A percentile compares a stretch with the other conserved stretches of the same genome.
Evolutionary conservation across 2,329 filamentous ascomycete species (phyloP).

Genomic region (Aquanectria penicillioides): DNA sequence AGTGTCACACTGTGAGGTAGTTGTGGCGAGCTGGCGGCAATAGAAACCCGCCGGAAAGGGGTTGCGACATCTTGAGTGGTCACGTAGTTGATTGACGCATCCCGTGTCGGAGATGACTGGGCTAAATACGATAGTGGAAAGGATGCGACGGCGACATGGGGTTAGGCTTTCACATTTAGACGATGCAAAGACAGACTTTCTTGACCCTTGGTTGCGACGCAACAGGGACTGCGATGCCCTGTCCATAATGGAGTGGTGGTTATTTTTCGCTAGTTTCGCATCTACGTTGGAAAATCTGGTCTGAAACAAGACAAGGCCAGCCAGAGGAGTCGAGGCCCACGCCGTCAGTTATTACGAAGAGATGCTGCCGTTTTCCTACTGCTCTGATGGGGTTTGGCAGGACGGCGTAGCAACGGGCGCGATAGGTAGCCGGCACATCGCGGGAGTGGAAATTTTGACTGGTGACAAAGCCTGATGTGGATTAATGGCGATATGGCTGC

Average conservation of each 20-base stretch:
- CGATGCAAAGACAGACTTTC: background rate
- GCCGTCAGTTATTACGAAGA: too few relatives aligned
- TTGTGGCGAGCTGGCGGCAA: background rate
- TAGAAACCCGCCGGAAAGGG: too few relatives aligned
- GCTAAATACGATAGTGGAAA: background rate
- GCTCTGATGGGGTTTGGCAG: too few relatives aligned
- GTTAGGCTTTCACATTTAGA: background rate
- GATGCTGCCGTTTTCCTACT: too few relatives aligned
- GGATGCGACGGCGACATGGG: background rate
- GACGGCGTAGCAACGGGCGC: too few relatives aligned
- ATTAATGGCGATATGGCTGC: background rate
- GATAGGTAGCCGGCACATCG: too few relatives aligned
- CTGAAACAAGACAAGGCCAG: background rate
- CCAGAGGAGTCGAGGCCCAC: background rate
- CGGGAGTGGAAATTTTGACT: background rate
- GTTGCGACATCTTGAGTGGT: too few relatives aligned
- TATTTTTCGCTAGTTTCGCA: background rate
- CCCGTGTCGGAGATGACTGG: background rate
- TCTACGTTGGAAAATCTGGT: background rate
- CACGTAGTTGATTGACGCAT: too few relatives aligned
- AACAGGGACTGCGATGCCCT: background rate
- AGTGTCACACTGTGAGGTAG: constrained; percentile 2
- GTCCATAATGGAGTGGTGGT: background rate
- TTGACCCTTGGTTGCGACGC: constrained; percentile 3
- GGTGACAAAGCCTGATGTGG: too few relatives aligned